These are phyloP conservation scores for Vigna mungo DNA, from an alignment of 306 rosid genomes.

Conservation along the genomic window DNA sequence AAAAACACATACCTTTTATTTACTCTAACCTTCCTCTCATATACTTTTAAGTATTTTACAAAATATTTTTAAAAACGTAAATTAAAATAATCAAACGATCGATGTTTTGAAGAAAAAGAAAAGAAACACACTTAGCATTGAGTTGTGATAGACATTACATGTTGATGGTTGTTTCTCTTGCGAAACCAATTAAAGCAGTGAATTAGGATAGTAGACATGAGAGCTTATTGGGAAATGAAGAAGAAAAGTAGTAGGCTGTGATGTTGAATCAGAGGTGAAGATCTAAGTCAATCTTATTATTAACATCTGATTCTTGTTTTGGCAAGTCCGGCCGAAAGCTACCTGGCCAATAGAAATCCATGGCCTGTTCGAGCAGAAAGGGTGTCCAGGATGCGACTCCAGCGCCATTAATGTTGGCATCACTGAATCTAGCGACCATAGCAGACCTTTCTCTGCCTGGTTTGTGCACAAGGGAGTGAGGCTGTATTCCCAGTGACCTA, in stretches of 20 bases:
- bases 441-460: slow-evolving; percentile 51
- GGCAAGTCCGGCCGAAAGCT: slow-evolving; percentile 59
- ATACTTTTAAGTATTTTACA: too few relatives aligned
- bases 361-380: slow-evolving; percentile 51
- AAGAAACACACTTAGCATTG: neutral
- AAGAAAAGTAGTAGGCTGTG: slow-evolving; percentile 5
- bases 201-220: slow-evolving; percentile 23
- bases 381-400: slow-evolving; percentile 56
- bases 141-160: neutral
- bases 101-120: neutral
- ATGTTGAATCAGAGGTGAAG: slow-evolving; percentile 57
- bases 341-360: slow-evolving; percentile 69
- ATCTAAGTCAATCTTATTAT: slow-evolving; percentile 64
- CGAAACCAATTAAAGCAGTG: slow-evolving; percentile 1
- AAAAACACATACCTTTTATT: neutral
- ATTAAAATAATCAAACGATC: too few relatives aligned
- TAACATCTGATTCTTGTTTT: slow-evolving; percentile 50
- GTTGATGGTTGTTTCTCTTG: neutral
- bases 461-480: slow-evolving; percentile 70
- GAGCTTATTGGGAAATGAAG: slow-evolving; percentile 26
- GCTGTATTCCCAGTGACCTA: slow-evolving; percentile 62
- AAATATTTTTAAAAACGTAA: too few relatives aligned
- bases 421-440: slow-evolving; percentile 51
- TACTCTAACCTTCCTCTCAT: too few relatives aligned
- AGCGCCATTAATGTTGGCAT: slow-evolving; percentile 32